Percentiles rank a stretch among this genome's conserved stretches.
phyloP scores from a whole-genome alignment of 164 flowering plant species.

The Piper betle region DNA sequence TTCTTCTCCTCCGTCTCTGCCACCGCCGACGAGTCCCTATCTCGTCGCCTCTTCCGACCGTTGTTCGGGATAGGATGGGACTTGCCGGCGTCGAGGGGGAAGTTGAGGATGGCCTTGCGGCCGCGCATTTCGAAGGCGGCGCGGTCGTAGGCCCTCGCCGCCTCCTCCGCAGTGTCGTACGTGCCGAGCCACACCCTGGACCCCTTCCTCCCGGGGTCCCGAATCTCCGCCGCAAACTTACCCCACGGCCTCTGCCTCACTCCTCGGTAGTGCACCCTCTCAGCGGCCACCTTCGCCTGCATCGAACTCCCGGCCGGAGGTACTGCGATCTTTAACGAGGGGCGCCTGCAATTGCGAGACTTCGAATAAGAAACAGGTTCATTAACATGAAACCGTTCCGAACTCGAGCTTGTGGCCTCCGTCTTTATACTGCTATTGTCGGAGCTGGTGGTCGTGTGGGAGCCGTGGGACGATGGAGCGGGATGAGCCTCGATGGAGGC shows the following conservation, averaged over 20 bases:
- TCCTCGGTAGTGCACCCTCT: conserved; percentile 31
- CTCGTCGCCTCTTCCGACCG: conserved; percentile 11
- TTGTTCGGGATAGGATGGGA: neutral
- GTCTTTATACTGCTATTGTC: too few relatives aligned
- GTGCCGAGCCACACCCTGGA: conserved; percentile 39
- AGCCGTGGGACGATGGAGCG: too few relatives aligned
- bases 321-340: conserved; percentile 11
- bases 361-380: conserved; percentile 2
- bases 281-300: conserved; percentile 1
- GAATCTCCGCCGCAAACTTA: conserved; percentile 14
- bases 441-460: too few relatives aligned
- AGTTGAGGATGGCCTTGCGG: too few relatives aligned
- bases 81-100: neutral
- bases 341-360: conserved; percentile 9
- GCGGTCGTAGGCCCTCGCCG: conserved; percentile 34
- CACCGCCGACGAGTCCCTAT: conserved; percentile 3
- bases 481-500: neutral
- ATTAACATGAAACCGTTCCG: too few relatives aligned
- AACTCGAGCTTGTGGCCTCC: too few relatives aligned
- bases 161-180: conserved; percentile 4
- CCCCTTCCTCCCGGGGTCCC: conserved; percentile 25
- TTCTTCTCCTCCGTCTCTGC: conserved; percentile 2
- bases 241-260: too few relatives aligned
- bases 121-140: conserved; percentile 17
- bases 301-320: neutral